Evolutionary conservation across 352 stramenopile species (phyloP), one percentile per base, ranked within the genome.

Genomic region (Paralagenidium karlingii): DNA sequence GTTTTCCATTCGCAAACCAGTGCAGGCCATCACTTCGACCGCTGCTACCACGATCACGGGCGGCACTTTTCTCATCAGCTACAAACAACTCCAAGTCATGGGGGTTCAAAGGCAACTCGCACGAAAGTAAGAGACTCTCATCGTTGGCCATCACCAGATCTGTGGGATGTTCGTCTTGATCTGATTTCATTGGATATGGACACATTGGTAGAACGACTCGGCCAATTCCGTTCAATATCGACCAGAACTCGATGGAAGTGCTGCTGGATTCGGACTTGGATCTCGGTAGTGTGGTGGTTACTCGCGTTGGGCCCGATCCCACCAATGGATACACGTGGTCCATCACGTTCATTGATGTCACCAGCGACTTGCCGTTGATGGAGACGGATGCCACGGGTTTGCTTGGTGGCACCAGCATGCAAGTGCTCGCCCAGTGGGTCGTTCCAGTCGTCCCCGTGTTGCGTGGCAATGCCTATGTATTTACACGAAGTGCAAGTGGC

Each of bases 241-340:
- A 60, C 10, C 40, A 62, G 0, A 45, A 47, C 0, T 48, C 53
- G 3, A 42, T 92, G 22, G 45, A 80, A 18, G 58, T 58, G 3
- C 52, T 67, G 1, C 38, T 96, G 4, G 60, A 89, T 49, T 53
- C 30, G 1, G 76, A 95, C 26, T 67, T 96, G 18, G 38, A 59
- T 3, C 43, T 91, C 8, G 69, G 69, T 1, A 77, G 81, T 20
- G 33, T 95, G 0, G 46, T 86, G 7, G 83, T 94, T 6, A 51
- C 47, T 2, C 73, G 84, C 1, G 61, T 65, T 10, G 79, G 70
- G 0, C 63, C 74, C 3, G 70, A 60, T 22, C 28, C 44, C 1
- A 58, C 61, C 12, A 61, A 60, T 21, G 82, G 68, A 3, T 90
- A 80, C 42, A 83, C 68, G 26, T 95, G 82, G 82, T 79, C 63